These are phyloP conservation scores for Calonectria henricotiae DNA, from an alignment of 2,329 filamentous ascomycete genomes.

Conservation along the genomic window DNA sequence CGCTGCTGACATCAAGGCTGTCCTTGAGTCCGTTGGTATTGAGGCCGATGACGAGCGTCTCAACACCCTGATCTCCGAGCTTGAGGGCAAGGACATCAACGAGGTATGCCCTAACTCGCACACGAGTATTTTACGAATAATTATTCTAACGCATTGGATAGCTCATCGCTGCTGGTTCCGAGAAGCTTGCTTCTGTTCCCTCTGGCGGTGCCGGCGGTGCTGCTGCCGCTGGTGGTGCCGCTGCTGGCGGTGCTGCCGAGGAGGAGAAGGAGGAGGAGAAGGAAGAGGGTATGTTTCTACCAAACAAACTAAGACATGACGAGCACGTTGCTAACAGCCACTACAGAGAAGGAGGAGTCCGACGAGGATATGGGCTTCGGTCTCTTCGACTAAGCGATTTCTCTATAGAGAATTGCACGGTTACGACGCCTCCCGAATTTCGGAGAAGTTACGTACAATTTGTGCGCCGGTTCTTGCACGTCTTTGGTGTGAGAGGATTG, in stretches of 20 bases:
- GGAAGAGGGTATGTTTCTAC: constrained; percentile 65
- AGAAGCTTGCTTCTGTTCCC: constrained; percentile 98
- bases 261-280: constrained; percentile 88
- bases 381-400: constrained; percentile 79
- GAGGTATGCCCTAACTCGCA: constrained; percentile 76
- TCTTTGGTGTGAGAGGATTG: constrained; percentile 55
- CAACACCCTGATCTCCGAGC: constrained; percentile 89
- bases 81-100: constrained; percentile 92
- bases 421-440: constrained; percentile 57
- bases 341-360: constrained; percentile 67
- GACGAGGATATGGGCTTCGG: constrained; percentile 85
- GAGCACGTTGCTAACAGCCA: constrained; percentile 26
- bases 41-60: constrained; percentile 94
- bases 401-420: constrained; percentile 50
- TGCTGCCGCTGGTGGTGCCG: constrained; percentile 77
- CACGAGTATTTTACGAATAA: background rate
- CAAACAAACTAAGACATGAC: background rate
- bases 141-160: constrained; percentile 60
- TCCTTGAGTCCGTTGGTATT: constrained; percentile 94
- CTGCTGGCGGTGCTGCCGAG: constrained; percentile 77
- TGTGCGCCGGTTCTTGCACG: constrained; percentile 55
- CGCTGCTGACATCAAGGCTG: constrained; percentile 86
- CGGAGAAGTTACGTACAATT: constrained; percentile 56
- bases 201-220: constrained; percentile 88
- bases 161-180: constrained; percentile 91